phyloP scores from a whole-genome alignment of 1,139 yeast species.

The Wickerhamomyces sp. region DNA sequence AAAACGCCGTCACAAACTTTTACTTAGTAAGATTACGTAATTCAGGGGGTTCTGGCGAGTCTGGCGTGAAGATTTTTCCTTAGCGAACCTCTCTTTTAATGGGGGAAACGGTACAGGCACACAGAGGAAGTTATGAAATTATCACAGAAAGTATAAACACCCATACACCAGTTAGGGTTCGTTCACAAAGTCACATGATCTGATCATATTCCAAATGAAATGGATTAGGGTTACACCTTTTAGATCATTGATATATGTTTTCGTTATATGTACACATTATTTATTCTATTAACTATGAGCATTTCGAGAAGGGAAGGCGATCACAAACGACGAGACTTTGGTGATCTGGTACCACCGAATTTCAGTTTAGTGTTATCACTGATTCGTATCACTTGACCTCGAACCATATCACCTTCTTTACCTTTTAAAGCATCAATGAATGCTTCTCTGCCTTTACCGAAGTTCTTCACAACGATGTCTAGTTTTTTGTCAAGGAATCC shows the following conservation, averaged over 20 bases:
- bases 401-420: conserved; percentile 74
- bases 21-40: not conserved
- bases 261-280: not conserved
- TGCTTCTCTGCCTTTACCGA: conserved; percentile 88
- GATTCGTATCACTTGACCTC: conserved; percentile 61
- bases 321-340: conserved; percentile 76
- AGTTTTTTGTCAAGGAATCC: conserved; percentile 51
- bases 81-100: too few relatives aligned
- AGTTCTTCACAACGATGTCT: conserved; percentile 74
- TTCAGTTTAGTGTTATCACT: conserved; percentile 77
- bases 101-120: not conserved
- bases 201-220: too few relatives aligned
- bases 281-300: not conserved
- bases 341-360: conserved; percentile 90
- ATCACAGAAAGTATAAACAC: not conserved
- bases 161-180: conserved; percentile 2
- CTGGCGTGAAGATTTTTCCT: not conserved
- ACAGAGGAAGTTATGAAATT: not conserved
- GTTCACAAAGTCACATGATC: conserved; percentile 4
- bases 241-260: too few relatives aligned
- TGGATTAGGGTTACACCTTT: too few relatives aligned
- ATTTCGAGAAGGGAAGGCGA: not conserved
- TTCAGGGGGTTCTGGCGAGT: not conserved
- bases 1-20: conserved; percentile 2
- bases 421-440: conserved; percentile 83